Evolutionary conservation across 768 basidiomycete species (phyloP).

Genomic region (Gloeostereum incarnatum): DNA sequence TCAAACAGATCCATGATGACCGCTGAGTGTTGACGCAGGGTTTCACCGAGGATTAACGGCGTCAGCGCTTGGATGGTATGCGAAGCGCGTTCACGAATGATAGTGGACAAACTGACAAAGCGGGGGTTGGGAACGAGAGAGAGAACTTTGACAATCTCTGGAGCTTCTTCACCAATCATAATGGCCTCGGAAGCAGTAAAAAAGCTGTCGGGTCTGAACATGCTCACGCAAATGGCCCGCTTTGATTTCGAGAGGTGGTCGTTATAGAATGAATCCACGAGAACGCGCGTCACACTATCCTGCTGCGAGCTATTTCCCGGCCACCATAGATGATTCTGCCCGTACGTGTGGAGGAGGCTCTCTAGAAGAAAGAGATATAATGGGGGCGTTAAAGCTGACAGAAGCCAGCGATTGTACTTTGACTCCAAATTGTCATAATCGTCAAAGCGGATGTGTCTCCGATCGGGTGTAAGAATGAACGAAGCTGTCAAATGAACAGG

Average conservation of each 20-base stretch:
- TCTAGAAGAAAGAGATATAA: constrained; percentile 23
- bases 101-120: constrained; percentile 13
- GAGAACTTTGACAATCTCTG: constrained; percentile 14
- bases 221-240: constrained; percentile 18
- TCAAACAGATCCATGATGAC: background rate
- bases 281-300: constrained; percentile 9
- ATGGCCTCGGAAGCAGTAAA: constrained; percentile 14
- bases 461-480: constrained; percentile 13
- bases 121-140: constrained; percentile 11
- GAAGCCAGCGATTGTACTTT: constrained; percentile 14
- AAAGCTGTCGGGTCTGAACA: constrained; percentile 7
- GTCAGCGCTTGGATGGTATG: constrained; percentile 13
- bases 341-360: constrained; percentile 12
- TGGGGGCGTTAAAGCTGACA: constrained; percentile 9
- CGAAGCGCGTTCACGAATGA: constrained; percentile 12
- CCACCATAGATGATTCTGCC: constrained; percentile 24
- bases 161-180: constrained; percentile 14
- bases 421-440: constrained; percentile 20
- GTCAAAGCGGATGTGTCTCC: constrained; percentile 13
- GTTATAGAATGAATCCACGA: constrained; percentile 21
- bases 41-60: constrained; percentile 15
- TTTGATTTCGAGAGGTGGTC: constrained; percentile 13
- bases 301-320: constrained; percentile 15
- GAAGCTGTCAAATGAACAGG: constrained; percentile 13
- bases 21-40: constrained; percentile 11